phyloP scores from a whole-genome alignment of 163 green algal genomes.

The Trebouxia gelatinosa region DNA sequence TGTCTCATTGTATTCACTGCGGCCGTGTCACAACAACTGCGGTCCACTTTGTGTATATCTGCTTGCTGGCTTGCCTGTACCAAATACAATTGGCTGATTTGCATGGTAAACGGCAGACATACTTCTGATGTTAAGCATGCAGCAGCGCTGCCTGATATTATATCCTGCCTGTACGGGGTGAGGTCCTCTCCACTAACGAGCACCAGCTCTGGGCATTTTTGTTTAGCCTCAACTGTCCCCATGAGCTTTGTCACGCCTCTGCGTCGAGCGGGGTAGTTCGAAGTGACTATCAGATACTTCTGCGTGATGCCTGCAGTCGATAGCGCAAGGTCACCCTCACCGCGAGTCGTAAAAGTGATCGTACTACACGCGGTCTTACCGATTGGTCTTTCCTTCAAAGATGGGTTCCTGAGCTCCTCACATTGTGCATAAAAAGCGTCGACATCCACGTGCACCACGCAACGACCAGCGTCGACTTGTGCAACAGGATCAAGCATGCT shows the following conservation, averaged over 20 bases:
- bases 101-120: neutral
- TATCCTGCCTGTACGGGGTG: constrained; percentile 67
- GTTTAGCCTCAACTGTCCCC: constrained; percentile 57
- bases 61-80: constrained; percentile 48
- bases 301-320: constrained; percentile 68
- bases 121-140: no score
- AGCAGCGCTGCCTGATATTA: neutral
- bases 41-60: no score
- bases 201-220: constrained; percentile 61
- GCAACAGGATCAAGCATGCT: neutral
- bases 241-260: constrained; percentile 82
- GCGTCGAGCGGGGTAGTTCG: constrained; percentile 77
- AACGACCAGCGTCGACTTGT: constrained; percentile 31
- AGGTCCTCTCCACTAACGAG: constrained; percentile 84
- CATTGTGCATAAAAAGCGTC: constrained; percentile 53
- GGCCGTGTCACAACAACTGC: no score
- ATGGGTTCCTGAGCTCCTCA: constrained; percentile 76
- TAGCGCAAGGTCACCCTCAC: neutral
- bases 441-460: constrained; percentile 76
- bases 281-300: constrained; percentile 90
- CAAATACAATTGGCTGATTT: neutral
- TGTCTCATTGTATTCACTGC: no score
- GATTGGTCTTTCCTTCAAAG: constrained; percentile 58
- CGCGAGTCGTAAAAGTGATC: neutral
- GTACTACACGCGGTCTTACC: constrained; percentile 35